phyloP scores from a whole-genome alignment of 352 stramenopile species.

The Lagenidium sp. region DNA sequence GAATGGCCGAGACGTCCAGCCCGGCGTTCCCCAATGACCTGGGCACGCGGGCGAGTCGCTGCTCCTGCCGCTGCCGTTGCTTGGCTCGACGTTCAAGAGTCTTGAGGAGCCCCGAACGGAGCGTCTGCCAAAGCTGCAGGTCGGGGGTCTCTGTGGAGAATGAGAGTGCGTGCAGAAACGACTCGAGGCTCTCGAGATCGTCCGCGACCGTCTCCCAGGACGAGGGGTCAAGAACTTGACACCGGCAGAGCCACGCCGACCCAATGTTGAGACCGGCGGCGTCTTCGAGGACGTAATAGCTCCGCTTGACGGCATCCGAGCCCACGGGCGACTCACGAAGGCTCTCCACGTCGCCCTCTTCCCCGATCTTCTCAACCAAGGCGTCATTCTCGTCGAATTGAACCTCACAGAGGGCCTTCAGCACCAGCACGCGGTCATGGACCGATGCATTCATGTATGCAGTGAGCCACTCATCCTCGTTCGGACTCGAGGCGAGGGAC shows the following conservation, averaged over 20 bases:
- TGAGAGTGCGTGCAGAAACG: conserved; percentile 34
- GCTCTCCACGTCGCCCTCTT: conserved; percentile 30
- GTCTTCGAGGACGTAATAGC: conserved; percentile 60
- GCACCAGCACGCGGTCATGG: conserved; percentile 27
- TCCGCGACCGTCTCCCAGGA: conserved; percentile 60
- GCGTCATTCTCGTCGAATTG: conserved; percentile 59
- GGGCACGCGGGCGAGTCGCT: conserved; percentile 30
- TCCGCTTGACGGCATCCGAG: conserved; percentile 27
- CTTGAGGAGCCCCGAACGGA: conserved; percentile 31
- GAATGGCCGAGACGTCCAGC: conserved; percentile 17
- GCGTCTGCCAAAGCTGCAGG: conserved; percentile 41
- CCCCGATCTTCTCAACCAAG: conserved; percentile 43
- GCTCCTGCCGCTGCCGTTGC: conserved; percentile 27
- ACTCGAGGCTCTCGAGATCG: conserved; percentile 37
- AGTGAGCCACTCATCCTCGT: conserved; percentile 16
- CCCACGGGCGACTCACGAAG: conserved; percentile 45
- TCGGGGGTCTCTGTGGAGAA: conserved; percentile 36
- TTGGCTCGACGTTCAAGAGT: conserved; percentile 39
- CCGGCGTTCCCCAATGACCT: conserved; percentile 22
- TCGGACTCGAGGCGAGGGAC: conserved; percentile 3
- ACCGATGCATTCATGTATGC: conserved; percentile 35
- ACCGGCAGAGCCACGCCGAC: conserved; percentile 54
- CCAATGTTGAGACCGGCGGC: conserved; percentile 34
- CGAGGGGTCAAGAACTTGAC: conserved; percentile 17
- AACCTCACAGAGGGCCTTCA: conserved; percentile 55